A percentile compares a stretch with the other conserved stretches of the same genome.
These are phyloP conservation scores for Cenchrus fungigraminus DNA, from an alignment of 176 grass and related monocot species.

Conservation along the genomic window DNA sequence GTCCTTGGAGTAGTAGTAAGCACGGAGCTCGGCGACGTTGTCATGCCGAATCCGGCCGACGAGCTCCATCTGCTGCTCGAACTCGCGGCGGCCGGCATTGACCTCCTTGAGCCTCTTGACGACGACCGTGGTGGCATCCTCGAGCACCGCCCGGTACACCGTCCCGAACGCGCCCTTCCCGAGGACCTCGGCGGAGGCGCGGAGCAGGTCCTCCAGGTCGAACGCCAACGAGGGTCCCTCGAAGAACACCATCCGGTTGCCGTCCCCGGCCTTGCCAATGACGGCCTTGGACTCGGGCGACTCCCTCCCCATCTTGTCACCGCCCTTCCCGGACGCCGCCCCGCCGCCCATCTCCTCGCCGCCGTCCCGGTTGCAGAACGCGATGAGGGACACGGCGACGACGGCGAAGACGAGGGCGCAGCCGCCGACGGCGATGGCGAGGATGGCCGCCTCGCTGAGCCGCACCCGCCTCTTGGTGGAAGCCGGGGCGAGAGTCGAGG, in stretches of 20 bases:
- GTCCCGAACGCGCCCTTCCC: constrained; percentile 93
- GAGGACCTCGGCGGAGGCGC: constrained; percentile 92
- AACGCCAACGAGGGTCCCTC: constrained; percentile 83
- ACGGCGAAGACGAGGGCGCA: constrained; percentile 44
- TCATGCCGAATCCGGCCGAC: constrained; percentile 73
- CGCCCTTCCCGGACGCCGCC: constrained; percentile 26
- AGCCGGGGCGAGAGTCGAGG: neutral
- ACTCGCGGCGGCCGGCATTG: constrained; percentile 71
- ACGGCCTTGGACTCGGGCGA: constrained; percentile 84
- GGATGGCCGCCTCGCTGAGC: constrained; percentile 64
- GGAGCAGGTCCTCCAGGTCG: constrained; percentile 91
- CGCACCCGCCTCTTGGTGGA: neutral
- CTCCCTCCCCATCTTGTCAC: constrained; percentile 50
- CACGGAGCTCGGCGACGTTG: constrained; percentile 82
- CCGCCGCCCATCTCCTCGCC: constrained; percentile 5
- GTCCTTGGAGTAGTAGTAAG: constrained; percentile 98
- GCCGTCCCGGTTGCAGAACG: constrained; percentile 58
- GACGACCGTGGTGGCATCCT: constrained; percentile 87
- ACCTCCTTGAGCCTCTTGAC: constrained; percentile 97
- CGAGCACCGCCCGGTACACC: constrained; percentile 82
- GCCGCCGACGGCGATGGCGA: constrained; percentile 76
- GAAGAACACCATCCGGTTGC: constrained; percentile 88
- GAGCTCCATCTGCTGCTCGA: constrained; percentile 97
- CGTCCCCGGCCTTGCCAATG: constrained; percentile 56
- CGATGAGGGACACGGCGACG: constrained; percentile 53